Percentiles rank a stretch among this genome's conserved stretches.
These are phyloP conservation scores for Phialophora expanda DNA, from an alignment of 2,329 filamentous ascomycete genomes.

Conservation along the genomic window DNA sequence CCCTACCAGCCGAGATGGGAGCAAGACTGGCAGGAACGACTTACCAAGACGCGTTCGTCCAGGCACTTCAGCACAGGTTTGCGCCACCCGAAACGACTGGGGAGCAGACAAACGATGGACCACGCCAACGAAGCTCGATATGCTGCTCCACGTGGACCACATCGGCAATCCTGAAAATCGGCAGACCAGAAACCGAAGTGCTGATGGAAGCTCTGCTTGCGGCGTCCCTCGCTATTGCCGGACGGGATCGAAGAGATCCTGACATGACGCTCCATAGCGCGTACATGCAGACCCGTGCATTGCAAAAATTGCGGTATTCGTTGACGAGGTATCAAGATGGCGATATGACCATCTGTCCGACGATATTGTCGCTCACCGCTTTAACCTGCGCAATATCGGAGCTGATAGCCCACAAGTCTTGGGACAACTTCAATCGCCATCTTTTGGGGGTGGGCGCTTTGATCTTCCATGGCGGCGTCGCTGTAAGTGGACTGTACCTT, in stretches of 20 bases:
- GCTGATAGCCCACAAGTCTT: conserved; percentile 30
- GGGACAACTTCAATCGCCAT: conserved; percentile 34
- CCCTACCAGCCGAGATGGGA: conserved; percentile 23
- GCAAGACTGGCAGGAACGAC: conserved; percentile 20
- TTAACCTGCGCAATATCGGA: conserved; percentile 34
- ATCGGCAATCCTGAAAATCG: conserved; percentile 20
- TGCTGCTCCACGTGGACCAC: conserved; percentile 27
- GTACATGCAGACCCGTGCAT: conserved; percentile 28
- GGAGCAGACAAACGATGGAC: conserved; percentile 13
- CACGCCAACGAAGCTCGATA: conserved; percentile 23
- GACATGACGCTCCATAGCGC: conserved; percentile 26
- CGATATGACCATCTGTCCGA: conserved; percentile 22
- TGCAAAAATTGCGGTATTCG: conserved; percentile 27
- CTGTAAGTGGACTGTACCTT: conserved; percentile 10
- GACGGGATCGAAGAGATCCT: conserved; percentile 25
- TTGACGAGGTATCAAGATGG: conserved; percentile 26
- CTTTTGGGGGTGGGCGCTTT: conserved; percentile 30
- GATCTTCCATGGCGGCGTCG: conserved; percentile 26
- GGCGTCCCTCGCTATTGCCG: conserved; percentile 28
- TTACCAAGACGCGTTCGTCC: conserved; percentile 19
- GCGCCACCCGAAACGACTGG: conserved; percentile 10
- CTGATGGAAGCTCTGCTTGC: conserved; percentile 30
- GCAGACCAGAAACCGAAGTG: conserved; percentile 25
- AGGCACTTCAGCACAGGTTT: conserved; percentile 19
- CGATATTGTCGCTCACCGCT: conserved; percentile 28